Evolutionary conservation across 495 filamentous ascomycete genomes (phyloP).

Genomic region (Aspergillus avenaceus): DNA sequence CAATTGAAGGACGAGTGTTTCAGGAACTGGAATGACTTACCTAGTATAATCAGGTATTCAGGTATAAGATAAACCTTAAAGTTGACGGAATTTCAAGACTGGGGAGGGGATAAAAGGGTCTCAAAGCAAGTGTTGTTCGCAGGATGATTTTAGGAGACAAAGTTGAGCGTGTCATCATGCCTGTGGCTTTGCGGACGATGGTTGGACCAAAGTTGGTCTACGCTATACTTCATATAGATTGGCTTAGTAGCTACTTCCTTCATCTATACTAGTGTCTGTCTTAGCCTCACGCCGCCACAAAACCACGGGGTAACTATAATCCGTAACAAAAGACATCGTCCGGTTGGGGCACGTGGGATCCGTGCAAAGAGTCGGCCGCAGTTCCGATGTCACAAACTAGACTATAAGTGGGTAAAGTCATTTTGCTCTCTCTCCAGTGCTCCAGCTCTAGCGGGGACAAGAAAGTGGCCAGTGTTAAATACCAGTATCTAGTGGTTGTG

Average conservation of each 20-base stretch:
- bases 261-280: conserved; percentile 3
- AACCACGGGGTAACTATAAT: background rate
- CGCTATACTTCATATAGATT: conserved; percentile 6
- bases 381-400: background rate
- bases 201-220: conserved; percentile 3
- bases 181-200: conserved; percentile 12
- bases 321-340: background rate
- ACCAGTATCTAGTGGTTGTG: background rate
- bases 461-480: background rate
- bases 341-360: conserved; percentile 2
- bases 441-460: background rate
- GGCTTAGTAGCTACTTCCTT: background rate
- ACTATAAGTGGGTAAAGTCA: background rate
- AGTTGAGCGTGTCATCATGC: conserved; percentile 10
- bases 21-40: conserved; percentile 11
- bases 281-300: conserved; percentile 6
- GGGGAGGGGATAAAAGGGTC: background rate
- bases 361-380: background rate
- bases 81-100: background rate
- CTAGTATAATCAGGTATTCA: conserved; percentile 8
- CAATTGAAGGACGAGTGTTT: background rate
- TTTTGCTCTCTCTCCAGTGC: too few species aligned
- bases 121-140: conserved; percentile 8
- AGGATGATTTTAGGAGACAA: conserved; percentile 11
- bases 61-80: background rate